phyloP scores from a whole-genome alignment of 345 rosid genomes.

The Pugionium cornutum region DNA sequence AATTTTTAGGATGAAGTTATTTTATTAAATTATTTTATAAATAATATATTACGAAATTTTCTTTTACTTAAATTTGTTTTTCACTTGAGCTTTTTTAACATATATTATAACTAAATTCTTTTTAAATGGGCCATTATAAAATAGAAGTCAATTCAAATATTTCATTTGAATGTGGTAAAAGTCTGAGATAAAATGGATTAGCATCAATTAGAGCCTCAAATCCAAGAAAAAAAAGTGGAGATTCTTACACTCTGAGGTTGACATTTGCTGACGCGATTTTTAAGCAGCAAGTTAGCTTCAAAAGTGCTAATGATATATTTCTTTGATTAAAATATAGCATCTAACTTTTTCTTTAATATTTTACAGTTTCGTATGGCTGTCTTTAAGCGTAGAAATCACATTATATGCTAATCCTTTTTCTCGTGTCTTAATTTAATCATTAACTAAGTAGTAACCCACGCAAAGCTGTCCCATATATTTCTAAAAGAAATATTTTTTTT shows the following conservation, averaged over 20 bases:
- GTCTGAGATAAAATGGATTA: slow-evolving; percentile 7
- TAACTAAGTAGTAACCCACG: not conserved
- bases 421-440: not conserved
- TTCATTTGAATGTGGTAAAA: too few relatives aligned
- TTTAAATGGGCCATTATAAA: too few relatives aligned
- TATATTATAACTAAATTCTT: too few relatives aligned
- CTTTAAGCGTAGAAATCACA: slow-evolving; percentile 12
- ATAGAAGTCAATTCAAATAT: too few relatives aligned
- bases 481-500: too few relatives aligned
- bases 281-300: slow-evolving; percentile 33
- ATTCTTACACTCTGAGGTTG: slow-evolving; percentile 30
- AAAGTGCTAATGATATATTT: slow-evolving; percentile 34
- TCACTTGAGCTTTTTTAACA: too few relatives aligned
- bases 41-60: too few relatives aligned
- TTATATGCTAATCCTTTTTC: not conserved
- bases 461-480: too few relatives aligned
- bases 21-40: too few relatives aligned
- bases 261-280: slow-evolving; percentile 31
- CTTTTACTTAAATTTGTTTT: too few relatives aligned
- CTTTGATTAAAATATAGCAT: slow-evolving; percentile 31
- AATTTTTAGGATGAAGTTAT: too few relatives aligned
- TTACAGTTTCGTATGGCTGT: slow-evolving; percentile 33
- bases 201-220: slow-evolving; percentile 11
- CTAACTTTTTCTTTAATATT: not conserved
- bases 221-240: not conserved